Base-by-base conservation (phyloP, 768 basidiomycete species). In the Psilocybe azurescens region DNA sequence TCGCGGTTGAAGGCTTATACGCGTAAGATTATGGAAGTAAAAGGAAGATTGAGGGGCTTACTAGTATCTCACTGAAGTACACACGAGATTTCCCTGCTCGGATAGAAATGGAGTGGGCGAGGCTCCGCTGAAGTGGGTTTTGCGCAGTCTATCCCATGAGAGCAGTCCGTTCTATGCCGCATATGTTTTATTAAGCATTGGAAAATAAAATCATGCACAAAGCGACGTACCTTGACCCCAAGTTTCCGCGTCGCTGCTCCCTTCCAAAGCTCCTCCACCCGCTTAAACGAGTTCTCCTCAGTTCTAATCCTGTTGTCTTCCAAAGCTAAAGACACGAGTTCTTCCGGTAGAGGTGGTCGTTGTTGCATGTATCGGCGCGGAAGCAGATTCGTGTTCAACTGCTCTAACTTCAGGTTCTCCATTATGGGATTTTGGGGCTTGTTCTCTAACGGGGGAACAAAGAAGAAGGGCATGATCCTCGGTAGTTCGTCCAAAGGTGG, bases 401-500 rank as follows among this genome's bases (percentile, higher is more conserved):
- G 57, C 53, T 75, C 68, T 14, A 75, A 64, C 33, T 79, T 80
- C 24, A 91, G 63, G 16, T 79, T 75, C 47, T 89, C 86, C 72
- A 93, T 77, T 64, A 93, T 91, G 2, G 91, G 91, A 71, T 94
- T 88, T 69, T 93, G 91, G 2, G 91, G 91, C 64, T 83, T 86
- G 61, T 92, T 83, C n/a, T 80, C 75, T 49, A 94, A 74, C n/a
- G n/a, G 66, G 9, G 90, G 88, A n/a, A 91, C 78, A 58, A 83
- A 86, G 72, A 93, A 92, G 13, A 62, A 72, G 0, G 83, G 78
- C 14, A 72, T 65, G 48, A 86, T 71, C 5, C 76, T 74, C 8
- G 81, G 73, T 20, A 86, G 73, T 20, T 69, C 69, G 30, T 75
- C 65, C n/a, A 74, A 59, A 3, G 58, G 5, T 36, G 56, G 49